Evolutionary conservation across 495 filamentous ascomycete genomes (phyloP).

Genomic region (Bacidia rubella): DNA sequence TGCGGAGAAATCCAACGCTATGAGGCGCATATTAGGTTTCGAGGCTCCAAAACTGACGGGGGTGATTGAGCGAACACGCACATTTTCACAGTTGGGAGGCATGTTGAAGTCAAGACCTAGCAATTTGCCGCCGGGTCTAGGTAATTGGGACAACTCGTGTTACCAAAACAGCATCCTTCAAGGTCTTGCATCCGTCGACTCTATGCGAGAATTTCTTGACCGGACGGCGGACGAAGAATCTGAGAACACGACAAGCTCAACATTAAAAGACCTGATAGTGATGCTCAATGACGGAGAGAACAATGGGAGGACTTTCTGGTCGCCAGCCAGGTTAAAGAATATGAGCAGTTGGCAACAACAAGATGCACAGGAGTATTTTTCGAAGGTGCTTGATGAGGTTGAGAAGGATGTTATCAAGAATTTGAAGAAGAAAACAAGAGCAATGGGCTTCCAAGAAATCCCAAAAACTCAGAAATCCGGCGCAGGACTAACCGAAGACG

Average conservation of each 20-base stretch:
- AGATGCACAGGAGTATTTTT: conserved; percentile 96
- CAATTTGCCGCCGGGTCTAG: conserved; percentile 56
- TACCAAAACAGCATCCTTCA: conserved; percentile 96
- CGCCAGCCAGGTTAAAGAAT: conserved; percentile 59
- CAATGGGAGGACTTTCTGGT: conserved; percentile 63
- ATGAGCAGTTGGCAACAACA: conserved; percentile 95
- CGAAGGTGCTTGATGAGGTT: conserved; percentile 74
- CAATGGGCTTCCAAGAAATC: conserved; percentile 27
- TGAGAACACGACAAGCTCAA: conserved; percentile 33
- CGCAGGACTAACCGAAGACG: background rate
- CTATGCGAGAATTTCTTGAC: conserved; percentile 40
- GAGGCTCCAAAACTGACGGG: conserved; percentile 40
- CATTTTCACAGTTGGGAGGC: conserved; percentile 30
- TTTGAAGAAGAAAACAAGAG: conserved; percentile 28
- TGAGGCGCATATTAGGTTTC: conserved; percentile 54
- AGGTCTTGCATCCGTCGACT: conserved; percentile 61
- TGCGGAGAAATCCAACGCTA: conserved; percentile 51
- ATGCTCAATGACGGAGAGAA: conserved; percentile 53
- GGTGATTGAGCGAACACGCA: conserved; percentile 34
- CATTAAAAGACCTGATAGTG: conserved; percentile 49
- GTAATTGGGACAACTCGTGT: conserved; percentile 89
- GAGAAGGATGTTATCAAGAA: conserved; percentile 58
- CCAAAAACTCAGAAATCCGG: background rate
- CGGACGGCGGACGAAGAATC: conserved; percentile 33
- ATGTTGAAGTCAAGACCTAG: conserved; percentile 28